phyloP scores from a whole-genome alignment of 2,329 filamentous ascomycete genomes.

The Claviceps digitariae region DNA sequence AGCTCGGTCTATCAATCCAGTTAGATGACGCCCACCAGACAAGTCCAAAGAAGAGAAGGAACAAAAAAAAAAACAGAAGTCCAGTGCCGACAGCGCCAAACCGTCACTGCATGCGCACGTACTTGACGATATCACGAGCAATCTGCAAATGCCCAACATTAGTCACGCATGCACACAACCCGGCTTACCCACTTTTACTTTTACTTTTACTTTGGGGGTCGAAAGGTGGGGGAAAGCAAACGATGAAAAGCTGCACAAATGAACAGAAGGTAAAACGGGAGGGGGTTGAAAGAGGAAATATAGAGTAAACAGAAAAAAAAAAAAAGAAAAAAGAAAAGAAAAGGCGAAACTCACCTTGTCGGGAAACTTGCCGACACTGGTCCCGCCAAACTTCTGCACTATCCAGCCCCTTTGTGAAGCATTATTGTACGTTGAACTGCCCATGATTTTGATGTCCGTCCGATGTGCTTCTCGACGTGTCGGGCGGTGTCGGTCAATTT shows the following conservation, averaged over 20 bases:
- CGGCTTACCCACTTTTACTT: too few relatives aligned
- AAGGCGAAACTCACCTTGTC: constrained; percentile 36
- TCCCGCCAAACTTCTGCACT: constrained; percentile 91
- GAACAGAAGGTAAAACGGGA: neutral
- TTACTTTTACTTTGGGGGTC: too few relatives aligned
- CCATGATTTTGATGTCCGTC: constrained; percentile 15
- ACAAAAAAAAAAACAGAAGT: too few relatives aligned
- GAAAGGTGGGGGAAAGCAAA: too few relatives aligned
- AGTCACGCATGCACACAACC: neutral
- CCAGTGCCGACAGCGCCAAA: neutral
- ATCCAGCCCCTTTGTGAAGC: constrained; percentile 50
- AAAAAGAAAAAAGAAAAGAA: neutral
- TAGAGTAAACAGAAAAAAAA: neutral
- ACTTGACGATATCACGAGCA: constrained; percentile 30
- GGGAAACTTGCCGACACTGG: constrained; percentile 88
- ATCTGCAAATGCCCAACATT: constrained; percentile 16
- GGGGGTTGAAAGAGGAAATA: neutral
- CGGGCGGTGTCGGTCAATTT: neutral
- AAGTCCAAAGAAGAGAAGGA: too few relatives aligned
- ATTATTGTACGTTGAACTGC: constrained; percentile 21
- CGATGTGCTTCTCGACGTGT: neutral
- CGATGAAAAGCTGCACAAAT: neutral
- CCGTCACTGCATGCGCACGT: constrained; percentile 9
- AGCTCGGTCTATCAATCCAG: constrained; percentile 22
- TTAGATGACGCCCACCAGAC: neutral